Evolutionary conservation across 768 basidiomycete genomes (phyloP).

Genomic region (Leccinum disarticulatum): DNA sequence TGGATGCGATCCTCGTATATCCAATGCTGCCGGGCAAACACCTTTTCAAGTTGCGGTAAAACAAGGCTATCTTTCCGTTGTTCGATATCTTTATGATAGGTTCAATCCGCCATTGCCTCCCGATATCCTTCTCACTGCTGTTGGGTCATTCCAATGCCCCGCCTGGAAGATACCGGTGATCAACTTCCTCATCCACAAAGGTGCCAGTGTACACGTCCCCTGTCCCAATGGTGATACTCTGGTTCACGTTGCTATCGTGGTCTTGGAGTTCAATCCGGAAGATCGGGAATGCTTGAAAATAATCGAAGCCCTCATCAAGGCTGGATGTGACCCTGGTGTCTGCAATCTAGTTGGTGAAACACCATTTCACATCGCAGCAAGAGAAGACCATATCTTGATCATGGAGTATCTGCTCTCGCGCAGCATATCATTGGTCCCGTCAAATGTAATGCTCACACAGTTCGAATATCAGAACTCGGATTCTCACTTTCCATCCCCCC

Average conservation of each 20-base stretch:
- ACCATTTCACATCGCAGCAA: not conserved
- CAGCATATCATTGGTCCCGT: not conserved
- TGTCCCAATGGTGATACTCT: not conserved
- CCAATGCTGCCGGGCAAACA: rapidly evolving
- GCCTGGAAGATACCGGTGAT: not conserved
- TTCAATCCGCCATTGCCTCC: not conserved
- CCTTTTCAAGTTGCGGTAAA: not conserved
- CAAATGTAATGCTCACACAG: not conserved
- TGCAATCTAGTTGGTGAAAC: slow-evolving; percentile 1
- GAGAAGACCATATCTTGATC: not conserved
- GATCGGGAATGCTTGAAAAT: not conserved
- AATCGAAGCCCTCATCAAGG: not conserved
- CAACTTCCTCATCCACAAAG: not conserved
- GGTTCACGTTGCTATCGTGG: not conserved
- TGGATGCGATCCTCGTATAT: not conserved
- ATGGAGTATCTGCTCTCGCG: slow-evolving; percentile 2
- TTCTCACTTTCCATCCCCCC: not conserved
- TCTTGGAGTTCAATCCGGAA: too few species aligned
- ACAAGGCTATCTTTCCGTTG: rapidly evolving
- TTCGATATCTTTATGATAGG: not conserved
- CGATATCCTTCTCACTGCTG: not conserved
- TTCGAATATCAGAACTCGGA: not conserved
- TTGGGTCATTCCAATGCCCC: too few species aligned
- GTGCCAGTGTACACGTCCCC: not conserved
- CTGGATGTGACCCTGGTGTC: not conserved